Base-by-base conservation (phyloP, 768 basidiomycete genomes). In the Hydnomerulius pinastri region DNA sequence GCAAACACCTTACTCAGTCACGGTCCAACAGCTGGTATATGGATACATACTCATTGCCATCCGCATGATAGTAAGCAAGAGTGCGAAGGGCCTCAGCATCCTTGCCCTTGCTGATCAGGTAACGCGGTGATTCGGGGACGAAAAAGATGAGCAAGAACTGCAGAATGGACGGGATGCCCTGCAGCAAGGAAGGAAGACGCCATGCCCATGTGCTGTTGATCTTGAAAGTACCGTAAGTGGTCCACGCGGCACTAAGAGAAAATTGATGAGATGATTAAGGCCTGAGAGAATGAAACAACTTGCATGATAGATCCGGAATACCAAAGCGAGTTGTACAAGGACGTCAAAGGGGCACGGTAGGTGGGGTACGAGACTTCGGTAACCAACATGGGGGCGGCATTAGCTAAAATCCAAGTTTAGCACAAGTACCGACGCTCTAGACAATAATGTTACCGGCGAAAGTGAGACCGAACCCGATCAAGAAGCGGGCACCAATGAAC, bases 341-440 rank as follows among this genome's bases (percentile, higher is more conserved):
- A 83, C 12, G 88, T 92, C 51, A 94, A 69, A 28, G 83, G 83
- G 12, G 84, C 86, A 57, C 92, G 90, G 68, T 94, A 86, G 10
- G 79, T 73, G 13, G 91, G 92, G 66, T 92, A 92, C 1, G 91
- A 78, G n/a, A 93, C 70, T 70, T 94, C 92, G 42, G 90, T 86
- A 47, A 93, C 83, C 71, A 93, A 71, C 76, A 92, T 79, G 10
- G 92, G 90, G 10, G 91, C 90, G 44, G 89, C 83, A 59, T 82
- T 85, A 21, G 80, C 81, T 77, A 62, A 47, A 39, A 62, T 32
- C 18, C 21, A 56, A 52, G 27, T 30, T 46, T 21, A 38, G 3
- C 18, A 7, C 11, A 30, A 57, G 17, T 37, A 36, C 51, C 20
- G 42, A 30, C 13, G n/a, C 6, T 44, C 18, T n/a, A 20, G 23